These are phyloP conservation scores for Penicillium coprophilum DNA, from an alignment of 495 filamentous ascomycete species.

Conservation along the genomic window DNA sequence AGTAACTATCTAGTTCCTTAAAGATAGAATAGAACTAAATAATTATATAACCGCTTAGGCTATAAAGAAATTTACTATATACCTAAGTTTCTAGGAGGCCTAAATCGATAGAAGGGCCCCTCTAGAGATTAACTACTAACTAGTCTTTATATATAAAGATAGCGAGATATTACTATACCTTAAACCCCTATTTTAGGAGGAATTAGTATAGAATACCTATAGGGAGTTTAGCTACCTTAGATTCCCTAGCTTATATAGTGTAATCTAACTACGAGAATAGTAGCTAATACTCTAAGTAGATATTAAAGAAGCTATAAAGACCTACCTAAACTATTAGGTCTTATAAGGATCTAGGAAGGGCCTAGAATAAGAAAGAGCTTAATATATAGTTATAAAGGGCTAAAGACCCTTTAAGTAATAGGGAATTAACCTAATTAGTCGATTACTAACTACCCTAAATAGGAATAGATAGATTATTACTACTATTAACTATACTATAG, in stretches of 20 bases:
- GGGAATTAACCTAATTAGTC: not conserved
- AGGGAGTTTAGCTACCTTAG: conserved; percentile 3
- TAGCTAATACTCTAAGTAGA: not conserved
- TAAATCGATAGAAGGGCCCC: not conserved
- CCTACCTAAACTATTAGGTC: conserved; percentile 2
- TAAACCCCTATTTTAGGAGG: not conserved
- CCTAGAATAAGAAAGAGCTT: not conserved
- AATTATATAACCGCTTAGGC: rapidly evolving
- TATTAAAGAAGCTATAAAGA: not conserved
- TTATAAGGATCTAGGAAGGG: not conserved
- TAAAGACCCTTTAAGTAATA: not conserved
- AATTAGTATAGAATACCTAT: no score
- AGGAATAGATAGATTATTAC: conserved; percentile 6
- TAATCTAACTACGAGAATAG: not conserved
- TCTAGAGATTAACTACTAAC: not conserved
- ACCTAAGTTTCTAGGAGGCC: not conserved
- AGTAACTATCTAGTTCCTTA: not conserved
- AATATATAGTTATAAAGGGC: conserved; percentile 6
- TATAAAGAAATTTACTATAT: not conserved
- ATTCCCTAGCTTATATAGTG: not conserved
- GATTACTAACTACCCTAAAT: not conserved
- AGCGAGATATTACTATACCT: not conserved
- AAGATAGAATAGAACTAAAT: not conserved
- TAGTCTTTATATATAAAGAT: conserved; percentile 8
- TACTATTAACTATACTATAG: not conserved